Evolutionary conservation across 2,329 filamentous ascomycete species (phyloP).

Genomic region (Botrytis cinerea): DNA sequence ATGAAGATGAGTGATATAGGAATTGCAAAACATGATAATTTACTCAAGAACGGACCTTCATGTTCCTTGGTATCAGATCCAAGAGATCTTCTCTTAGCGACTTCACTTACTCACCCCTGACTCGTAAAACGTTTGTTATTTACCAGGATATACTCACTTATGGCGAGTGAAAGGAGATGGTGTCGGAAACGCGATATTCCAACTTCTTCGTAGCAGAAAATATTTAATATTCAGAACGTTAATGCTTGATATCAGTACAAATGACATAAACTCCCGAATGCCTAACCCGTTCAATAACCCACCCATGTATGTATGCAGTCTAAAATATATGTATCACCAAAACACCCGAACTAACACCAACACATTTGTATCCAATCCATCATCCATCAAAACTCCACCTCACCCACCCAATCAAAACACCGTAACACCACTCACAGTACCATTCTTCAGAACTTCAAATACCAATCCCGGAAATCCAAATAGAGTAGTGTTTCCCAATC

Average conservation of each 20-base stretch:
- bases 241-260: conserved; percentile 18
- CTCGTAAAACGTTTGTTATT: neutral
- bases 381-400: conserved; percentile 19
- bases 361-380: neutral
- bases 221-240: neutral
- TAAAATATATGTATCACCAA: conserved; percentile 3
- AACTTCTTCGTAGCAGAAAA: neutral
- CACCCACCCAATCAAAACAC: conserved; percentile 61
- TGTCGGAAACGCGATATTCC: neutral
- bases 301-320: neutral
- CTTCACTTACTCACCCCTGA: neutral
- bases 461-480: conserved; percentile 93
- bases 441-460: conserved; percentile 95
- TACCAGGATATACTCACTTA: no score
- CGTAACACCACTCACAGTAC: conserved; percentile 83
- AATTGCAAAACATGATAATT: neutral
- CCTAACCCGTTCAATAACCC: neutral
- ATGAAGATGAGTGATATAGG: neutral
- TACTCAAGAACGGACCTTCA: neutral
- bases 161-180: neutral
- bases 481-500: conserved; percentile 75
- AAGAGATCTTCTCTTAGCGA: neutral
- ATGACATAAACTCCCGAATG: neutral
- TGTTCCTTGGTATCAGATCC: neutral
- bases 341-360: conserved; percentile 1